Evolutionary conservation across 164 flowering plant species (phyloP).

Genomic region (Buxus sempervirens): DNA sequence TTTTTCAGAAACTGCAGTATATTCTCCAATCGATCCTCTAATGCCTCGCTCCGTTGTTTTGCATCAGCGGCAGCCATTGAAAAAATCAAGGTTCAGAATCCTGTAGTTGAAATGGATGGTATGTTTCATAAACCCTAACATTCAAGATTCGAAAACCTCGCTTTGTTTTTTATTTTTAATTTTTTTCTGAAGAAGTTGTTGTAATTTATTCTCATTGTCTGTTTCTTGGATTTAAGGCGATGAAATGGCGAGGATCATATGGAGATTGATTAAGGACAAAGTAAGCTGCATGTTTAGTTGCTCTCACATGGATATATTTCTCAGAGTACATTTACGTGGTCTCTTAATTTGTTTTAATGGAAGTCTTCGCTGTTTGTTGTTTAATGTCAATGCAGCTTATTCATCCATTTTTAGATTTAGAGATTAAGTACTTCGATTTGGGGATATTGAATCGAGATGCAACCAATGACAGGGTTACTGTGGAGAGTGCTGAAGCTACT

Average conservation of each 20-base stretch:
- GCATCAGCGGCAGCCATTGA: slow-evolving; percentile 41
- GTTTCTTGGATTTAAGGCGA: slow-evolving; percentile 51
- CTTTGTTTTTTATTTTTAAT: not conserved
- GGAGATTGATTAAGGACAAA: slow-evolving; percentile 88
- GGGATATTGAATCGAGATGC: slow-evolving; percentile 86
- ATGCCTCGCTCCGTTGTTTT: slow-evolving; percentile 57
- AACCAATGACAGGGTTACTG: slow-evolving; percentile 71
- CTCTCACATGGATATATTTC: not conserved
- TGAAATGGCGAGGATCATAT: slow-evolving; percentile 92
- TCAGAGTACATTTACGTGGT: not conserved
- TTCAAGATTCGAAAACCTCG: not conserved
- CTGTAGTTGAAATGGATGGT: slow-evolving; percentile 97
- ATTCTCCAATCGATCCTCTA: slow-evolving; percentile 19
- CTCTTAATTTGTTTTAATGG: slow-evolving; percentile 7
- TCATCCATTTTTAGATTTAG: slow-evolving; percentile 70
- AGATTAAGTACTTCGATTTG: slow-evolving; percentile 76
- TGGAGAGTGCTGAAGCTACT: slow-evolving; percentile 85
- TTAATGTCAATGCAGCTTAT: slow-evolving; percentile 54
- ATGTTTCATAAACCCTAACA: slow-evolving; percentile 1
- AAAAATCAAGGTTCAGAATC: slow-evolving; percentile 63
- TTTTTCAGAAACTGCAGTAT: slow-evolving; percentile 16
- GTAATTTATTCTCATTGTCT: not conserved
- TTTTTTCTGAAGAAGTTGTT: not conserved
- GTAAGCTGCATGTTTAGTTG: slow-evolving; percentile 23
- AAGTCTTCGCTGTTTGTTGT: slow-evolving; percentile 1